Evolutionary conservation across 2,329 filamentous ascomycete species (phyloP).

Genomic region (Fusarium sp.): DNA sequence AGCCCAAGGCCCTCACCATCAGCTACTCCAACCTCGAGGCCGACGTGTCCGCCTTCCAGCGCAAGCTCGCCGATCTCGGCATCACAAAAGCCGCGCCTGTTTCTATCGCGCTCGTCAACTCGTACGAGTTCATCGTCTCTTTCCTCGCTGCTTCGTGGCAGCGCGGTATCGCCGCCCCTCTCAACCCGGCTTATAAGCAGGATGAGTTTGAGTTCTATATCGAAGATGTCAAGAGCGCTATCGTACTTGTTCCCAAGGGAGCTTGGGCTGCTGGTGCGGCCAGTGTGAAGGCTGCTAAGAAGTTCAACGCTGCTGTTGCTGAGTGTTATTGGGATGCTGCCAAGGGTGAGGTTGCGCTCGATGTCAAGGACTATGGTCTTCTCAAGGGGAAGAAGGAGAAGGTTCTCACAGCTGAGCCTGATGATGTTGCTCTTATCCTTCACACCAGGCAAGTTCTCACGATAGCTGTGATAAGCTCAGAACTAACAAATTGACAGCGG

Average conservation of each 20-base stretch:
- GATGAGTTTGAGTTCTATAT: constrained; percentile 94
- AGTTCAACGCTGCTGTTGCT: constrained; percentile 84
- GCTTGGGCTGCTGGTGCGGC: constrained; percentile 73
- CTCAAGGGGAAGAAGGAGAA: constrained; percentile 60
- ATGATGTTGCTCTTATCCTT: constrained; percentile 83
- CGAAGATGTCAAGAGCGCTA: constrained; percentile 82
- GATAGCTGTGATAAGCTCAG: not conserved
- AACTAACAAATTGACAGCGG: constrained; percentile 60
- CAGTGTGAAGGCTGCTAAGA: constrained; percentile 79
- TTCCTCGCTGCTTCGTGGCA: constrained; percentile 90
- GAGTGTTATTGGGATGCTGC: constrained; percentile 83
- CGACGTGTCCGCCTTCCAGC: constrained; percentile 78
- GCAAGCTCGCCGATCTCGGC: constrained; percentile 79
- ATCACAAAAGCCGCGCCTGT: constrained; percentile 76
- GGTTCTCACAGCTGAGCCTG: constrained; percentile 66
- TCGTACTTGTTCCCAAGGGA: constrained; percentile 80
- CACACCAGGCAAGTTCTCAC: constrained; percentile 69
- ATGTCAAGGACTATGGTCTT: constrained; percentile 81
- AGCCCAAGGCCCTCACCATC: constrained; percentile 69
- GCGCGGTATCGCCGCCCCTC: constrained; percentile 83
- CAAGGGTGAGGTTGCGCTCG: constrained; percentile 74
- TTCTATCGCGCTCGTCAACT: constrained; percentile 85
- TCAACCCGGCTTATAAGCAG: constrained; percentile 90
- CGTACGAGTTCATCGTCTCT: constrained; percentile 87
- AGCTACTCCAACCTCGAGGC: constrained; percentile 74